phyloP scores from a whole-genome alignment of 345 rosid genomes.

The Heritiera fomes region DNA sequence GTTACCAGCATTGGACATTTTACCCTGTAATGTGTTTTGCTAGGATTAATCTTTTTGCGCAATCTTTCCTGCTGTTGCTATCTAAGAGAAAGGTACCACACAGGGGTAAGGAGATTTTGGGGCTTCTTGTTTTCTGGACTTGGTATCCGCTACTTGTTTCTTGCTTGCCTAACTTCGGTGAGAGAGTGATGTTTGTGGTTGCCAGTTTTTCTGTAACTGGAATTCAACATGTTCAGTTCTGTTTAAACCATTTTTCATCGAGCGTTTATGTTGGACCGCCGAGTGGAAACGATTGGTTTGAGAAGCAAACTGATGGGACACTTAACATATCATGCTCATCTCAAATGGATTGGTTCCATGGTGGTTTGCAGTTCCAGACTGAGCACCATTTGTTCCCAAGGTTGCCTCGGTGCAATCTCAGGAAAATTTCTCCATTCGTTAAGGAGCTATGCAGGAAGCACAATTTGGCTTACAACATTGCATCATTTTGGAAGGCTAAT shows the following conservation, averaged over 20 bases:
- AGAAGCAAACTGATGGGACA: slow-evolving; percentile 51
- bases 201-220: slow-evolving; percentile 46
- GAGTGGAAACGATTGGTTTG: slow-evolving; percentile 48
- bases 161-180: slow-evolving; percentile 53
- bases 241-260: slow-evolving; percentile 58
- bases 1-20: slow-evolving; percentile 61
- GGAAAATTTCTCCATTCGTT: slow-evolving; percentile 49
- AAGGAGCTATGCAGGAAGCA: slow-evolving; percentile 62
- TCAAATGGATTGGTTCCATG: slow-evolving; percentile 87
- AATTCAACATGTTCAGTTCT: slow-evolving; percentile 61
- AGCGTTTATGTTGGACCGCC: slow-evolving; percentile 56
- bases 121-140: slow-evolving; percentile 48
- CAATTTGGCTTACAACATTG: slow-evolving; percentile 41
- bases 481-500: slow-evolving; percentile 54
- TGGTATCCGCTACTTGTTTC: slow-evolving; percentile 62
- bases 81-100: slow-evolving; percentile 40
- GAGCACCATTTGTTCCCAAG: slow-evolving; percentile 75
- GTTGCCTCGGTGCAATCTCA: slow-evolving; percentile 52
- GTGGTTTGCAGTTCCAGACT: slow-evolving; percentile 74
- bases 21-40: slow-evolving; percentile 66
- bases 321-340: slow-evolving; percentile 50
- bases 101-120: slow-evolving; percentile 45
- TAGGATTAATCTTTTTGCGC: slow-evolving; percentile 54
- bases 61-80: slow-evolving; percentile 39
- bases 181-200: slow-evolving; percentile 49